A percentile compares a stretch with the other conserved stretches of the same genome.
phyloP scores from a whole-genome alignment of 805 yeast species.

The Kuraishia piskuri region DNA sequence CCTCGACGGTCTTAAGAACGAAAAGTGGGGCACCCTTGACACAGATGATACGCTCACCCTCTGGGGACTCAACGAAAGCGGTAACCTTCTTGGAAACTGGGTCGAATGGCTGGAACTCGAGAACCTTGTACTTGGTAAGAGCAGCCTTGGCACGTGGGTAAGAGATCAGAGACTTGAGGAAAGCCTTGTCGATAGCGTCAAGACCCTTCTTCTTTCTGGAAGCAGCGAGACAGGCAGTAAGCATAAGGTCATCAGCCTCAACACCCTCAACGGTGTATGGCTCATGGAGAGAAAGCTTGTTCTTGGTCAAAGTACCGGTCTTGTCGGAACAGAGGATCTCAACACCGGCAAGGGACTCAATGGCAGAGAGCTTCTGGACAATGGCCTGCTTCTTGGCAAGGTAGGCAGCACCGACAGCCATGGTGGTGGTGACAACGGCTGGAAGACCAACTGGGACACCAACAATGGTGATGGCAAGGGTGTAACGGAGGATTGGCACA shows the following conservation, averaged over 20 bases:
- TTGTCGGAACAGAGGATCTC: conserved; percentile 96
- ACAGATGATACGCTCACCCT: conserved; percentile 90
- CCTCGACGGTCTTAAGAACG: conserved; percentile 94
- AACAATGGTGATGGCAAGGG: conserved; percentile 90
- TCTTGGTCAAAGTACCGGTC: conserved; percentile 97
- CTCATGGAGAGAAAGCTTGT: conserved; percentile 91
- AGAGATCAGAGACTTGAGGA: conserved; percentile 78
- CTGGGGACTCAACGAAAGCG: conserved; percentile 92
- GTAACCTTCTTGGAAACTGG: conserved; percentile 96
- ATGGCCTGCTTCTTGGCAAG: conserved; percentile 95
- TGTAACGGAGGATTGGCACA: conserved; percentile 83
- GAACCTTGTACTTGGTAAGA: conserved; percentile 86
- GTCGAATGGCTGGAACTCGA: conserved; percentile 95
- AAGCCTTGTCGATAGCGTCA: conserved; percentile 96
- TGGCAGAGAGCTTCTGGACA: conserved; percentile 94
- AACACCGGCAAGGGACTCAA: conserved; percentile 96
- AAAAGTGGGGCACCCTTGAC: conserved; percentile 98
- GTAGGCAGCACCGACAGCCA: conserved; percentile 99
- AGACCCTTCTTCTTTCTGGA: conserved; percentile 97
- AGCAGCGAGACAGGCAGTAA: conserved; percentile 96
- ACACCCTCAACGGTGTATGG: conserved; percentile 98
- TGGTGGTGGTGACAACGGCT: conserved; percentile 96
- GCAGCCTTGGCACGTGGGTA: conserved; percentile 93
- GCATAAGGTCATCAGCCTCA: conserved; percentile 90
- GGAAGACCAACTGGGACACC: conserved; percentile 99